phyloP scores from a whole-genome alignment of 2,329 filamentous ascomycete genomes.

The Pseudogymnoascus sp. region DNA sequence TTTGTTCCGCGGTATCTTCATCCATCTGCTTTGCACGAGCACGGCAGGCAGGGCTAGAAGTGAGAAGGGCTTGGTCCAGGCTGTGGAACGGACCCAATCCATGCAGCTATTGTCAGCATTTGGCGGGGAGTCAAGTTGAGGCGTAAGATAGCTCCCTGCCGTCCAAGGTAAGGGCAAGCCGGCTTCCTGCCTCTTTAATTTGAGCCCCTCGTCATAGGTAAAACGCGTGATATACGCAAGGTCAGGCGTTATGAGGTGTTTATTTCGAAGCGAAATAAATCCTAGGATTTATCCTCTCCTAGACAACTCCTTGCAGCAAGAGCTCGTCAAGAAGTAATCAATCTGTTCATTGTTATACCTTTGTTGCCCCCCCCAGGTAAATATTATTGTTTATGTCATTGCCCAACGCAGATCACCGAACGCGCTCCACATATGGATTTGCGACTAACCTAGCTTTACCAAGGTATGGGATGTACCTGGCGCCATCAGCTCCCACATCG shows the following conservation, averaged over 20 bases:
- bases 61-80: constrained; percentile 5
- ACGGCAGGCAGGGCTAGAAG: neutral
- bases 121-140: neutral
- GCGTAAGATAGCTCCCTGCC: neutral
- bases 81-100: neutral
- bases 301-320: neutral
- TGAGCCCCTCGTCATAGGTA: neutral
- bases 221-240: constrained; percentile 1
- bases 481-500: constrained; percentile 1
- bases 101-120: neutral
- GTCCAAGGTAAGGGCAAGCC: neutral
- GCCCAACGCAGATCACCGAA: neutral
- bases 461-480: constrained; percentile 1
- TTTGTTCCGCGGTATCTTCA: neutral
- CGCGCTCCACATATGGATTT: constrained; percentile 8
- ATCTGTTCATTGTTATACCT: neutral
- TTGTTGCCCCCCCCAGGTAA: neutral
- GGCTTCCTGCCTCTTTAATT: neutral
- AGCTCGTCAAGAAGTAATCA: neutral
- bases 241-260: neutral
- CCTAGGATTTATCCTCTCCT: neutral
- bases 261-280: neutral
- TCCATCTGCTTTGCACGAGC: neutral
- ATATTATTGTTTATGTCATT: constrained; percentile 8
- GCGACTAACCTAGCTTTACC: constrained; percentile 5